Conservation (phyloP, 2,329 filamentous ascomycete species). For the Plenodomus biglobosus region DNA sequence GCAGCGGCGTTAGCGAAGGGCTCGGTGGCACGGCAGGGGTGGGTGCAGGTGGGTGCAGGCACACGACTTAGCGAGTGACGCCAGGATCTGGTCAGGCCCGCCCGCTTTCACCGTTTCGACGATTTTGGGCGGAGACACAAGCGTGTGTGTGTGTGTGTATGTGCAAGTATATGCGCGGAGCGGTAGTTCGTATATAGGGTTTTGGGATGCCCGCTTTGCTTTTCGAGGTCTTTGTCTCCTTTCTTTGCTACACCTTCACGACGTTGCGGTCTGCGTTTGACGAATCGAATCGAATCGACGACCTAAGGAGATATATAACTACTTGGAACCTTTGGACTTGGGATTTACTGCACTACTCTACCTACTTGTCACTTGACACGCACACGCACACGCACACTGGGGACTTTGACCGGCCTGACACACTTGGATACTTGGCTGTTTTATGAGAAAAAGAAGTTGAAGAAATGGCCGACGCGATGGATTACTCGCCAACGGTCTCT, state of each 20-base stretch:
- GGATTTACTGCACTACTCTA: background rate
- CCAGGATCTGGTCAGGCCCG: no score
- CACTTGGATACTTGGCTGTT: background rate
- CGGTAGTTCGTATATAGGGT: background rate
- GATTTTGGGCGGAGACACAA: background rate
- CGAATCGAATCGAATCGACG: no score
- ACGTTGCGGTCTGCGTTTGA: background rate
- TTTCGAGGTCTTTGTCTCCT: background rate
- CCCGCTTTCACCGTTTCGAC: background rate
- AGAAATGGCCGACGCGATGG: slow-evolving; percentile 17
- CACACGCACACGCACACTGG: no score
- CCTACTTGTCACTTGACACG: background rate
- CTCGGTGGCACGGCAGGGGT: background rate
- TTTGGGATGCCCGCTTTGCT: background rate
- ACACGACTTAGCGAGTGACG: background rate
- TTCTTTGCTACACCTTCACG: slow-evolving; percentile 5
- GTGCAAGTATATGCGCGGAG: background rate
- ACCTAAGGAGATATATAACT: no score
- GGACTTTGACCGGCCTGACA: background rate
- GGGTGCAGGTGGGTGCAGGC: background rate
- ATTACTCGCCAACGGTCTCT: slow-evolving; percentile 32
- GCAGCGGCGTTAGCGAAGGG: background rate
- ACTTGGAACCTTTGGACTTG: background rate
- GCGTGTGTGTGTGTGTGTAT: background rate
- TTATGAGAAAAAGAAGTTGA: slow-evolving; percentile 4